Evolutionary conservation across 108 stramenopile genomes (phyloP).

Genomic region (Nitzschia sp.): DNA sequence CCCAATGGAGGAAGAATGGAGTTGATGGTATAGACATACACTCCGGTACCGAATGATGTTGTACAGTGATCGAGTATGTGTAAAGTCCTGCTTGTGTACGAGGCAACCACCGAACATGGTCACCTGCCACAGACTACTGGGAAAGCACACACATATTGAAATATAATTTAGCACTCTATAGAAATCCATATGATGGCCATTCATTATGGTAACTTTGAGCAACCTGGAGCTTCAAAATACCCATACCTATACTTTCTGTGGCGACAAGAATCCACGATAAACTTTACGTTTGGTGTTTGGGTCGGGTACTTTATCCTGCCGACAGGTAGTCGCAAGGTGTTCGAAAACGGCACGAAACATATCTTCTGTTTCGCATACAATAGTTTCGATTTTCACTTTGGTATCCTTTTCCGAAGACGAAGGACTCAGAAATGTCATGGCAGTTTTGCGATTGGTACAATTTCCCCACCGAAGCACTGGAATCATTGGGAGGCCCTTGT

Average conservation of each 20-base stretch:
- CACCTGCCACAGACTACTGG: no score
- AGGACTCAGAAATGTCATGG: slow-evolving; percentile 2
- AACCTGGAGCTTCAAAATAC: neutral
- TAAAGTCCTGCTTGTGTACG: no score
- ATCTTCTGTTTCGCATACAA: slow-evolving; percentile 9
- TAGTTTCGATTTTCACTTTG: neutral
- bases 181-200: neutral
- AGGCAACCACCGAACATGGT: no score
- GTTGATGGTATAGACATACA: no score
- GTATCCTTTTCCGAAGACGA: neutral
- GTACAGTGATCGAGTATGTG: no score
- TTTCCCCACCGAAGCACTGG: slow-evolving; percentile 6
- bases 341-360: slow-evolving; percentile 17
- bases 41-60: no score
- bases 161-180: neutral
- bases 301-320: neutral
- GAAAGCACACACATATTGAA: no score
- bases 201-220: neutral
- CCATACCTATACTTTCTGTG: slow-evolving; percentile 6
- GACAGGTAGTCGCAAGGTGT: slow-evolving; percentile 7
- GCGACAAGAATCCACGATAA: slow-evolving; percentile 7
- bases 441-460: neutral
- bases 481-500: slow-evolving; percentile 10
- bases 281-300: neutral
- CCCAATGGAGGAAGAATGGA: no score